Percentiles rank a stretch among this genome's conserved stretches.
phyloP scores from a whole-genome alignment of 768 basidiomycete species.

The Mycena latifolia region DNA sequence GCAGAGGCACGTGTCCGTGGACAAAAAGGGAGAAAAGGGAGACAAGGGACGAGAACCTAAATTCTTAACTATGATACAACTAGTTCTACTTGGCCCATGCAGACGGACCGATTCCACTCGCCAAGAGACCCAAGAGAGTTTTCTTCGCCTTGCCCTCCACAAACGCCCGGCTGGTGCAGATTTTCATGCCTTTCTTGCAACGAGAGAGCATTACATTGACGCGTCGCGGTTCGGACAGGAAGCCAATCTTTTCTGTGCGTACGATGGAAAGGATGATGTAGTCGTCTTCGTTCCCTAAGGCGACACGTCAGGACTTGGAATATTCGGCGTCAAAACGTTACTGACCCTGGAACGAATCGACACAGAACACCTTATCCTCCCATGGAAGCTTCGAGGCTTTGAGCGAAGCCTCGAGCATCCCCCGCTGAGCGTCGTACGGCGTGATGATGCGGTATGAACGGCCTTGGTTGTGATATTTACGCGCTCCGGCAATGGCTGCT shows the following conservation, averaged over 20 bases:
- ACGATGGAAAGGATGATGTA: slow-evolving; percentile 81
- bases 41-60: no score
- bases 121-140: slow-evolving; percentile 50
- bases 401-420: slow-evolving; percentile 61
- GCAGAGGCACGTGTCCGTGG: slow-evolving; percentile 24
- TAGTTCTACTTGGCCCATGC: slow-evolving; percentile 31
- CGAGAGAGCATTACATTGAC: slow-evolving; percentile 84
- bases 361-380: slow-evolving; percentile 78
- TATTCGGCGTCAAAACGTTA: background rate
- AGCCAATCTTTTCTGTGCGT: slow-evolving; percentile 71
- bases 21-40: no score
- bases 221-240: slow-evolving; percentile 66
- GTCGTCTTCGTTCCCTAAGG: slow-evolving; percentile 81
- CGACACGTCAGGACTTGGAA: slow-evolving; percentile 2
- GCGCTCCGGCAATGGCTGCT: slow-evolving; percentile 55
- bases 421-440: slow-evolving; percentile 80
- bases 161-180: slow-evolving; percentile 69
- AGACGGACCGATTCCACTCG: slow-evolving; percentile 34
- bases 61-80: no score
- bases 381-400: slow-evolving; percentile 59
- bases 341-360: slow-evolving; percentile 84
- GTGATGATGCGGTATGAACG: slow-evolving; percentile 73
- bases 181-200: slow-evolving; percentile 76
- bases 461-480: slow-evolving; percentile 50
- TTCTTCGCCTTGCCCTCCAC: slow-evolving; percentile 51